These are phyloP conservation scores for Colletotrichum simmondsii DNA, from an alignment of 2,329 filamentous ascomycete species.

Conservation along the genomic window DNA sequence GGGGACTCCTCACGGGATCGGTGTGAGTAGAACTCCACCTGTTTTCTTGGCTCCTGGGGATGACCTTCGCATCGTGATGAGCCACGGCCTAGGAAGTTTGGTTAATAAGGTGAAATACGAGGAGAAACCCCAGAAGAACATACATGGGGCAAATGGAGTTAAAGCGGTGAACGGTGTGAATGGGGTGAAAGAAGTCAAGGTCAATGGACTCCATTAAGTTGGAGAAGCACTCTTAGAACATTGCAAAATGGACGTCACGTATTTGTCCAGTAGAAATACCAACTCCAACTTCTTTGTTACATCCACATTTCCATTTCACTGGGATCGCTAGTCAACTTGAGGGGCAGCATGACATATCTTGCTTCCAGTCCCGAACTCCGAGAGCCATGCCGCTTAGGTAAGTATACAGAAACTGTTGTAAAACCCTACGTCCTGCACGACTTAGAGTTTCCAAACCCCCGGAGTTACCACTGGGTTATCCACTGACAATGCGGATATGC, in stretches of 20 bases:
- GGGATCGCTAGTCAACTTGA: neutral
- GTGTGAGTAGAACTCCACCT: constrained; percentile 35
- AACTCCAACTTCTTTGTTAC: neutral
- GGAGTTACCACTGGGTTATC: neutral
- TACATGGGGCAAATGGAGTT: neutral
- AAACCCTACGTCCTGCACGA: neutral
- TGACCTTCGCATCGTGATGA: constrained; percentile 35
- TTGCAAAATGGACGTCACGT: neutral
- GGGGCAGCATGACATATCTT: neutral
- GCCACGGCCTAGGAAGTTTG: constrained; percentile 37
- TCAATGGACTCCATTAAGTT: constrained; percentile 12
- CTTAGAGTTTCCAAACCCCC: neutral
- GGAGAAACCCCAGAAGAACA: neutral
- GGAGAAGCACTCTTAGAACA: neutral
- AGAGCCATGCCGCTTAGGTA: neutral
- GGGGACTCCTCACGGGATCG: constrained; percentile 40
- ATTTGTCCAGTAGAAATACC: fast-evolving
- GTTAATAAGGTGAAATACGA: constrained; percentile 35
- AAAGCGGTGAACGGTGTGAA: constrained; percentile 21
- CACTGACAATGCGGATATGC: too few species aligned
- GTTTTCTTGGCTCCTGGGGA: constrained; percentile 35
- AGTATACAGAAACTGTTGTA: neutral
- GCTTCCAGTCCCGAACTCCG: neutral
- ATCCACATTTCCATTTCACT: neutral
- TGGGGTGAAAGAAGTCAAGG: constrained; percentile 1